phyloP scores from a whole-genome alignment of 2,329 filamentous ascomycete species.

The Alternaria burnsii region DNA sequence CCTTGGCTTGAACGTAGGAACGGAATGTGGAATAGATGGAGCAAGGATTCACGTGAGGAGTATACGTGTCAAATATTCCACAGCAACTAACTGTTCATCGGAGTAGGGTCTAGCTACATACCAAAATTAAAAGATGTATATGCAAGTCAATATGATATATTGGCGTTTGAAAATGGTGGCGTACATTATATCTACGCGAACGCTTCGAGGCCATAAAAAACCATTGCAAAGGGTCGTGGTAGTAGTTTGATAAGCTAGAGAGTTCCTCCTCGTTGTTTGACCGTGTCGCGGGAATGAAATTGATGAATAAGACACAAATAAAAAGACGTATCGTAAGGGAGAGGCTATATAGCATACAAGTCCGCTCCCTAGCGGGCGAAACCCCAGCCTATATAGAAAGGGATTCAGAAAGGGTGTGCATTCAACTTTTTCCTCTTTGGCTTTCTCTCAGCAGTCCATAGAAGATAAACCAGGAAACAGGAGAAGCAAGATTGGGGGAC shows the following conservation, averaged over 20 bases:
- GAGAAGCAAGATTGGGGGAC: not conserved
- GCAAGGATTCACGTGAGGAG: not conserved
- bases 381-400: constrained; percentile 2
- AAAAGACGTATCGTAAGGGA: constrained; percentile 8
- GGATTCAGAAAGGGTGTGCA: not conserved
- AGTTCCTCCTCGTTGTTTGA: constrained; percentile 5
- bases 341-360: constrained; percentile 15
- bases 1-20: not conserved
- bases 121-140: not conserved
- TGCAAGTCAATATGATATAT: not conserved
- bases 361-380: constrained; percentile 6
- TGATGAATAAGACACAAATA: constrained; percentile 1
- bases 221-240: constrained; percentile 2
- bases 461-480: not conserved
- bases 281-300: not conserved
- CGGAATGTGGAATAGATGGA: not conserved
- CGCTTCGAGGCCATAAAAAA: constrained; percentile 2
- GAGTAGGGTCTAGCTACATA: not conserved
- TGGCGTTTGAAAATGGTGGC: constrained; percentile 1
- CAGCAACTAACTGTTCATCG: not conserved
- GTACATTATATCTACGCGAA: constrained; percentile 4
- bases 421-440: constrained; percentile 13
- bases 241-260: not conserved
- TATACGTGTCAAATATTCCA: not conserved
- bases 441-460: constrained; percentile 5